Conservation (phyloP, 768 basidiomycete species). For the Boletus edulis region DNA sequence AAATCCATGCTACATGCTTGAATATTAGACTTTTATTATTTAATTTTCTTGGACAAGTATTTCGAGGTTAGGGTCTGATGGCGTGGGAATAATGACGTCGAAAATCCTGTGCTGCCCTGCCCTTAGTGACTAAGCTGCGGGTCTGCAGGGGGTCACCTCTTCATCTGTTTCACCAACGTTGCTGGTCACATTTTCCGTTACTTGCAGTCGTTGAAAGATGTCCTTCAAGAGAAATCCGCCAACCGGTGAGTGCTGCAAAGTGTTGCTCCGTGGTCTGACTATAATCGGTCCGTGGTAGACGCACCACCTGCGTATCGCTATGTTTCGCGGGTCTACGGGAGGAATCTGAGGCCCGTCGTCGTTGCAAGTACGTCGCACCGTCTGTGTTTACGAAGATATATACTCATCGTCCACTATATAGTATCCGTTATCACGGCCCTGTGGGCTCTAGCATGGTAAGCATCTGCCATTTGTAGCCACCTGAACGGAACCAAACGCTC, state of each 20-base stretch:
- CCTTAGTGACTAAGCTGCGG: neutral
- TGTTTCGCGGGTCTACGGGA: slow-evolving; percentile 51
- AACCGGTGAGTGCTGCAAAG: slow-evolving; percentile 5
- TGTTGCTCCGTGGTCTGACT: neutral
- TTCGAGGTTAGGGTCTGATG: neutral
- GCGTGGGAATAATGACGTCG: slow-evolving; percentile 27
- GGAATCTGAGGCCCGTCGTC: slow-evolving; percentile 64
- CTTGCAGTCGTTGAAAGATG: slow-evolving; percentile 10
- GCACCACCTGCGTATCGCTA: slow-evolving; percentile 59
- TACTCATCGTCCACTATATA: slow-evolving; percentile 10
- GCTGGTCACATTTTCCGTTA: neutral
- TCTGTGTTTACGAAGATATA: neutral
- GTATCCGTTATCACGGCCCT: slow-evolving; percentile 47
- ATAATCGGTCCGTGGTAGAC: slow-evolving; percentile 23
- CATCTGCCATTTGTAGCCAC: neutral
- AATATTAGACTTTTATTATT: neutral
- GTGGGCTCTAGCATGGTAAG: slow-evolving; percentile 67
- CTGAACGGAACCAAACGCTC: neutral
- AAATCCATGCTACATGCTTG: neutral
- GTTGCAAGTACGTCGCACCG: slow-evolving; percentile 37
- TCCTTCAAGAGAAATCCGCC: slow-evolving; percentile 8
- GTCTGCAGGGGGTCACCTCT: neutral
- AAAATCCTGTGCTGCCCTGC: slow-evolving; percentile 3
- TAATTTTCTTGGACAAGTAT: neutral
- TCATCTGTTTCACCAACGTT: neutral